Percentiles rank a stretch among this genome's conserved stretches.
These are phyloP conservation scores for Didymella segeticola DNA, from an alignment of 2,329 filamentous ascomycete genomes.

Conservation along the genomic window DNA sequence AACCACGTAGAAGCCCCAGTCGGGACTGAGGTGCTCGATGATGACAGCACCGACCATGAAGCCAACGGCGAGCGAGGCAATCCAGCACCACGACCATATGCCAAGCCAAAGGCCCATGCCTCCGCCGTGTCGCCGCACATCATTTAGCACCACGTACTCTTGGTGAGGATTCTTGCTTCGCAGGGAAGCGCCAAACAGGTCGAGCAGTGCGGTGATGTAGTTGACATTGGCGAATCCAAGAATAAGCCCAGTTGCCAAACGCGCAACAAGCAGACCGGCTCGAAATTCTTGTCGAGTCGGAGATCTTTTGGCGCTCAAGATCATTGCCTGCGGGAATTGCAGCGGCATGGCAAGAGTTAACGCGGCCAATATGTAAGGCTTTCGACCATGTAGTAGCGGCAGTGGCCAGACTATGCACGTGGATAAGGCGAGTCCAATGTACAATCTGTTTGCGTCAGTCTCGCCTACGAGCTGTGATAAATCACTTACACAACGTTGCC, in stretches of 20 bases:
- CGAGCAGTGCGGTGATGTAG: constrained; percentile 72
- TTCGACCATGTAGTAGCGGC: constrained; percentile 76
- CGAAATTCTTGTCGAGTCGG: constrained; percentile 64
- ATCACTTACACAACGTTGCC: constrained; percentile 69
- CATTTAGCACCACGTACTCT: constrained; percentile 70
- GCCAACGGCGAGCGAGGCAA: constrained; percentile 73
- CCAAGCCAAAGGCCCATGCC: constrained; percentile 78
- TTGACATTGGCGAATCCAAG: constrained; percentile 82
- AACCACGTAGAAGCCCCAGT: constrained; percentile 78
- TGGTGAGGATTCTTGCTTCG: constrained; percentile 76
- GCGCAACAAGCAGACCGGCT: constrained; percentile 66
- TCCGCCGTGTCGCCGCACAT: constrained; percentile 76
- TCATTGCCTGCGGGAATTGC: constrained; percentile 76
- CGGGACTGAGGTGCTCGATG: constrained; percentile 68
- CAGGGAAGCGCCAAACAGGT: constrained; percentile 77
- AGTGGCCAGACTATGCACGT: constrained; percentile 77
- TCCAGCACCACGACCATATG: constrained; percentile 72
- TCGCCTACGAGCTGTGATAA: neutral
- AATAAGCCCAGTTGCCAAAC: constrained; percentile 70
- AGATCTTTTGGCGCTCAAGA: constrained; percentile 64
- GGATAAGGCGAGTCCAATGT: constrained; percentile 72
- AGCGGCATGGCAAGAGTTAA: constrained; percentile 74
- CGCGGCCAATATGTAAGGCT: constrained; percentile 75
- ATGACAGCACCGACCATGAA: constrained; percentile 75
- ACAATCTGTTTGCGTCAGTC: constrained; percentile 56